These are phyloP conservation scores for Backusella australiensis DNA, from an alignment of 192 early-diverging fungal species.

Conservation along the genomic window DNA sequence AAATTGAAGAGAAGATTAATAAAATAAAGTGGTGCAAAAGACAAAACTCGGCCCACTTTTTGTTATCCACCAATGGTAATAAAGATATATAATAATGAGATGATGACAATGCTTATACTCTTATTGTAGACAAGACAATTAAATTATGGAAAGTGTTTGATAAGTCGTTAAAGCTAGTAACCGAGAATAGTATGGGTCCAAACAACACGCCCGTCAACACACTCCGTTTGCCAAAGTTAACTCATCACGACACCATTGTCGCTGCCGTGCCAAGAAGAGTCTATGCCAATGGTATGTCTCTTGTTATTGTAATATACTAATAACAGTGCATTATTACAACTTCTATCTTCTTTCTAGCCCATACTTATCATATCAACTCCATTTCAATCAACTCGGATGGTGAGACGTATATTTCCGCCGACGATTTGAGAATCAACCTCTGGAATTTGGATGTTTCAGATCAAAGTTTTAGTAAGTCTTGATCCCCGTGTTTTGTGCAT, in stretches of 20 bases:
- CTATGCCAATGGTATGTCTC: conserved; percentile 64
- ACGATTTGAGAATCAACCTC: conserved; percentile 90
- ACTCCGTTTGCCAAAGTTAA: conserved; percentile 76
- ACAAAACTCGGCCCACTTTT: conserved; percentile 87
- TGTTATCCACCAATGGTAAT: conserved; percentile 86
- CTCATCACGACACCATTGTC: conserved; percentile 85
- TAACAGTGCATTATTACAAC: background rate
- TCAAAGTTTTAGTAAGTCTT: conserved; percentile 73
- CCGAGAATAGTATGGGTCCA: conserved; percentile 76
- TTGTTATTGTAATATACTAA: background rate
- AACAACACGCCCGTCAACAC: conserved; percentile 37
- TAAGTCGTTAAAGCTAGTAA: conserved; percentile 82
- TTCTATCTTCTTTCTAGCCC: conserved; percentile 46
- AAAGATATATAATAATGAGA: background rate
- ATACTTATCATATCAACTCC: conserved; percentile 95
- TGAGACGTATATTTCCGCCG: conserved; percentile 89
- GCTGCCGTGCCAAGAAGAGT: conserved; percentile 86
- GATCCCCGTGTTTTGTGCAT: background rate
- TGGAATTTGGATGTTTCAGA: conserved; percentile 90
- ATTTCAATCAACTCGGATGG: conserved; percentile 92
- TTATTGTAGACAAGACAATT: conserved; percentile 82
- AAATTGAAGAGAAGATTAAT: conserved; percentile 97
- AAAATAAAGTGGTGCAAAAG: conserved; percentile 92
- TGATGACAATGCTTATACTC: background rate
- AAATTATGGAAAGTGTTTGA: conserved; percentile 96